These are phyloP conservation scores for Rhododendron henanense DNA, from an alignment of 148 eudicot genomes.

Conservation along the genomic window DNA sequence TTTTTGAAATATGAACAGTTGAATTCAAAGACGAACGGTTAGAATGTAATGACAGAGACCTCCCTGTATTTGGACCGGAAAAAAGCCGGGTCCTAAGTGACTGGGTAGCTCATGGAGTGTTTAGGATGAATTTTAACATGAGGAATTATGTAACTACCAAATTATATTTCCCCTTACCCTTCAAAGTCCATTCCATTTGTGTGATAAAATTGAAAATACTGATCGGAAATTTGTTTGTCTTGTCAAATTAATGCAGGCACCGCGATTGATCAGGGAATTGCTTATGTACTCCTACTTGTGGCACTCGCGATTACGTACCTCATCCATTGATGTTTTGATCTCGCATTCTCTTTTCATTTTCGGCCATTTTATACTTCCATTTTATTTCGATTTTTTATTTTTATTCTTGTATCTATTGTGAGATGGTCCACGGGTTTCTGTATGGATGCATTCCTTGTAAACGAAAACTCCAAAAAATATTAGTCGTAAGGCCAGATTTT, in stretches of 20 bases:
- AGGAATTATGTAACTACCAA: too few species aligned
- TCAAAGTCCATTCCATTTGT: background rate
- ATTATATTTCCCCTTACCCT: background rate
- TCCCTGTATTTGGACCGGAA: too few species aligned
- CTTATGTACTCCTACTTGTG: conserved; percentile 43
- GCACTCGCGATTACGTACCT: conserved; percentile 61
- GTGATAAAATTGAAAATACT: background rate
- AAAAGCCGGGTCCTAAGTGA: too few species aligned
- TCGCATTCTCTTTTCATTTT: too few species aligned
- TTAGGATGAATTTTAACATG: too few species aligned
- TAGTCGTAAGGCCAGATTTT: background rate
- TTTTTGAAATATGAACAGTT: too few species aligned
- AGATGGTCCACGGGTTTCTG: background rate
- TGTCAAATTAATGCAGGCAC: conserved; percentile 41
- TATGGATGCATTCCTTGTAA: background rate
- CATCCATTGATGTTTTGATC: conserved; percentile 18
- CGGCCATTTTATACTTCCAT: background rate
- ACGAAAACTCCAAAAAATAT: background rate
- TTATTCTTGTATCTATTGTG: background rate
- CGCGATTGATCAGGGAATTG: conserved; percentile 65
- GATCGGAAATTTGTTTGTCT: background rate
- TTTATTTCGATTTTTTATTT: background rate
- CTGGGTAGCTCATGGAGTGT: too few species aligned
- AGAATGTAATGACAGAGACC: too few species aligned
- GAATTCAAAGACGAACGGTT: too few species aligned